These are phyloP conservation scores for Cardamine occulta DNA, from an alignment of 345 rosid genomes.

Conservation along the genomic window DNA sequence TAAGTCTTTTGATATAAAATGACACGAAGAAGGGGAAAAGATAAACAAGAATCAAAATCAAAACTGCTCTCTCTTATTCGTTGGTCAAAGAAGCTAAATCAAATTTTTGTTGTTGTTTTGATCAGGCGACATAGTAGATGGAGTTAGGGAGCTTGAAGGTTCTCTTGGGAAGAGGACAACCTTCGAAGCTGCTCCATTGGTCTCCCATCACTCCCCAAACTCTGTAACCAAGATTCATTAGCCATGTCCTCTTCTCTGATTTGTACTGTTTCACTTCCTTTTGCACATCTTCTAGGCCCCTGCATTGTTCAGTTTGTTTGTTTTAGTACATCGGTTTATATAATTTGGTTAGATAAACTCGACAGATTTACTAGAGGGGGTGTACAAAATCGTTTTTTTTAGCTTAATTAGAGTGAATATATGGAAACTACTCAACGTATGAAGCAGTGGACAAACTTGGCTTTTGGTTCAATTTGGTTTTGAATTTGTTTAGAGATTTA, in stretches of 20 bases:
- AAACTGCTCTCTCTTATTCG: conserved; percentile 15
- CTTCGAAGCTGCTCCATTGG: conserved; percentile 80
- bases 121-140: conserved; percentile 60
- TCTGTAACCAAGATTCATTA: conserved; percentile 66
- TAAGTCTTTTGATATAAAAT: conserved; percentile 10
- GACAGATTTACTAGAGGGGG: neutral
- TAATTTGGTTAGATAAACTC: neutral
- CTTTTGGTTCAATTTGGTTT: neutral
- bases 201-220: conserved; percentile 82
- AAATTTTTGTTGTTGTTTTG: conserved; percentile 12
- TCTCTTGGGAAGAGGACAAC: conserved; percentile 67
- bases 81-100: conserved; percentile 7
- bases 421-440: neutral
- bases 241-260: conserved; percentile 54
- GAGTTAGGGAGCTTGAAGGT: conserved; percentile 94
- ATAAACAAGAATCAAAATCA: conserved; percentile 19
- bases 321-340: conserved; percentile 21
- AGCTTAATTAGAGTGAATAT: conserved; percentile 11
- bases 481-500: neutral
- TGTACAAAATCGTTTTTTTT: conserved; percentile 19
- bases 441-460: neutral
- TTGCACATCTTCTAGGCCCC: conserved; percentile 66
- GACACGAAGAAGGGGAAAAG: neutral
- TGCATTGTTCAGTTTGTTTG: conserved; percentile 37
- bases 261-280: conserved; percentile 69